These are phyloP conservation scores for Geosmithia flava DNA, from an alignment of 2,329 filamentous ascomycete species.

Conservation along the genomic window DNA sequence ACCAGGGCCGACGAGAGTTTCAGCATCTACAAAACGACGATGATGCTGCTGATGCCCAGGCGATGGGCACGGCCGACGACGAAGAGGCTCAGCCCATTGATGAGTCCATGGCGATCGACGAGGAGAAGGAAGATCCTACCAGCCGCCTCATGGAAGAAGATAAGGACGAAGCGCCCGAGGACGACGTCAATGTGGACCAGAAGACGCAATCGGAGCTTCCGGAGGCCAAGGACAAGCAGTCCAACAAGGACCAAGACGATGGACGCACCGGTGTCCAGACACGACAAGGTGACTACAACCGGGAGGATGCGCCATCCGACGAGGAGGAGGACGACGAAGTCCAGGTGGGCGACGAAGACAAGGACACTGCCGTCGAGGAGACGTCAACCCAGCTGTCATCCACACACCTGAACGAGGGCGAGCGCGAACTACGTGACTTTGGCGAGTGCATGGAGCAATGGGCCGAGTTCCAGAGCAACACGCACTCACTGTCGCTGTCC, in stretches of 20 bases:
- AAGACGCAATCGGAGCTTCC: conserved; percentile 12
- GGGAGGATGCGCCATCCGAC: conserved; percentile 30
- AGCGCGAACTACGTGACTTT: conserved; percentile 32
- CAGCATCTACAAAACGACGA: conserved; percentile 85
- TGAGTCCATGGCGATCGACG: conserved; percentile 77
- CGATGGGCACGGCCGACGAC: conserved; percentile 75
- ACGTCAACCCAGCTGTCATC: conserved; percentile 53
- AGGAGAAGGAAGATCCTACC: conserved; percentile 42
- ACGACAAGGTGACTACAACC: conserved; percentile 44
- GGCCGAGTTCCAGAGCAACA: conserved; percentile 72
- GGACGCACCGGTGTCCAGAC: conserved; percentile 48
- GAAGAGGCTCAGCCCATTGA: conserved; percentile 81
- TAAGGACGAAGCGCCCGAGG: conserved; percentile 27
- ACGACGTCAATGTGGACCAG: conserved; percentile 31
- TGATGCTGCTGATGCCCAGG: conserved; percentile 73
- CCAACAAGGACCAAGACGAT: conserved; percentile 34
- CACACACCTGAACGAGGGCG: conserved; percentile 51
- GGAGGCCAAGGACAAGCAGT: conserved; percentile 12
- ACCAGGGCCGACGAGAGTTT: conserved; percentile 73
- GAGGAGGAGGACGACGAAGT: conserved; percentile 26
- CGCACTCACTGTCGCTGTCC: conserved; percentile 74
- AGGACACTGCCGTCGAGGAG: conserved; percentile 32
- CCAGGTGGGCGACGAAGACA: conserved; percentile 33
- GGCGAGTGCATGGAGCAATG: conserved; percentile 60
- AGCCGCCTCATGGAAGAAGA: conserved; percentile 41